A percentile compares a stretch with the other conserved stretches of the same genome.
phyloP scores from a whole-genome alignment of 2,329 filamentous ascomycete genomes.

The Paraphoma sp. region DNA sequence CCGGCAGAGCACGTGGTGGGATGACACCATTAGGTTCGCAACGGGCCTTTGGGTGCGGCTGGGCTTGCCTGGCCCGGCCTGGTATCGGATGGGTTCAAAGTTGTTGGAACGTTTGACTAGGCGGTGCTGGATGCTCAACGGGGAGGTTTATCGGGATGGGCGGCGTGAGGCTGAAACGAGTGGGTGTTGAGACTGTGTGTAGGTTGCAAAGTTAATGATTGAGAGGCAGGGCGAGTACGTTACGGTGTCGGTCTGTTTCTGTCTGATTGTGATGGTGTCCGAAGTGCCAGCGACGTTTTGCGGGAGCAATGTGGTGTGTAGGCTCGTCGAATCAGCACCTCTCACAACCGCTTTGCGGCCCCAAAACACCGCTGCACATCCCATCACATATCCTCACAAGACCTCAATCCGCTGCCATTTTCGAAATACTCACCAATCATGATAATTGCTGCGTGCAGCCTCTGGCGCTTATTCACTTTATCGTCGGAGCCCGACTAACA shows the following conservation, averaged over 20 bases:
- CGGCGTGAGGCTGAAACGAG: neutral
- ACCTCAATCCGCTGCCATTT: neutral
- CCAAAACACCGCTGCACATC: neutral
- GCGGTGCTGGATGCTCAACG: neutral
- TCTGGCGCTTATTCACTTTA: neutral
- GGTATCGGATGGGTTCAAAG: neutral
- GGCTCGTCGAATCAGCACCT: neutral
- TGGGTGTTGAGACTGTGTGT: neutral
- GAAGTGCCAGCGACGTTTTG: neutral
- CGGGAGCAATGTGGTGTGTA: neutral
- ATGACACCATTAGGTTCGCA: neutral
- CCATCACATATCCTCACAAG: neutral
- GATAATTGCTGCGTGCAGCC: neutral
- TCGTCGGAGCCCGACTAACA: neutral
- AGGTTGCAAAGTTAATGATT: neutral
- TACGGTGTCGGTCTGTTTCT: neutral
- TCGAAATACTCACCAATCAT: neutral
- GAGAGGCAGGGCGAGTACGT: neutral
- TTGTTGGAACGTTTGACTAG: neutral
- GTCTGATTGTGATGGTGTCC: no score
- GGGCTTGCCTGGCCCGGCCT: neutral
- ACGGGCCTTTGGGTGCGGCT: neutral
- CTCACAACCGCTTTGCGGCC: neutral
- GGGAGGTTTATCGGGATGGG: neutral
- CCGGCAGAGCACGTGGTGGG: neutral